Conservation (phyloP, 164 flowering plant genomes). For the Umbilicus rupestris region DNA sequence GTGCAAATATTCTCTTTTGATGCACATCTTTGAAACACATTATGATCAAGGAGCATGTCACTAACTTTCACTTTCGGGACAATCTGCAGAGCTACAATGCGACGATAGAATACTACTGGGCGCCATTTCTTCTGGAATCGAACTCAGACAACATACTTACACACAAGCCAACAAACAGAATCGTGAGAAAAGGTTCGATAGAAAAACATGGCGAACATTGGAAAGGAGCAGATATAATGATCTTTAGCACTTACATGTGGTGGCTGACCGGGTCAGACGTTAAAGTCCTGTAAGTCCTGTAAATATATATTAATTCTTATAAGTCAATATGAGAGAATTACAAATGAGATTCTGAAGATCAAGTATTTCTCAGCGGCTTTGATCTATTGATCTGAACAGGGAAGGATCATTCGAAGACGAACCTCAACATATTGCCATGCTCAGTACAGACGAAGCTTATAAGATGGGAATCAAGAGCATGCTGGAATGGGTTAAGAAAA, state of each 20-base stretch:
- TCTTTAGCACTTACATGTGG: conserved; percentile 65
- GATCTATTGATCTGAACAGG: background rate
- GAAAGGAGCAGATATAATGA: conserved; percentile 56
- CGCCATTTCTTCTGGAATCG: conserved; percentile 89
- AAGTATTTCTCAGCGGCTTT: background rate
- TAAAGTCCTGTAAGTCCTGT: conserved; percentile 46
- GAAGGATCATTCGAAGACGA: conserved; percentile 50
- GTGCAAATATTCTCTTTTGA: background rate
- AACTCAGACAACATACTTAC: conserved; percentile 49
- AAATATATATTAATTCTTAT: no score
- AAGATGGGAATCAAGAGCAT: conserved; percentile 56
- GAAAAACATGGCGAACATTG: conserved; percentile 51
- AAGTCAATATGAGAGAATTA: no score
- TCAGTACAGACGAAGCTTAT: conserved; percentile 52
- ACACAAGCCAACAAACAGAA: conserved; percentile 43
- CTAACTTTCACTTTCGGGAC: conserved; percentile 3
- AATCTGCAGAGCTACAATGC: conserved; percentile 67
- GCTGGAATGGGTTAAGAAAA: conserved; percentile 59
- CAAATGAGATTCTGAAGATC: background rate
- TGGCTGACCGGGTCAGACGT: conserved; percentile 52
- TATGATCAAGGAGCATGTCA: background rate
- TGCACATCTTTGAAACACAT: background rate
- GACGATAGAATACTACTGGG: conserved; percentile 91
- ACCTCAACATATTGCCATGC: conserved; percentile 29
- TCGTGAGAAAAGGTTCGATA: conserved; percentile 53